Evolutionary conservation across 2,329 filamentous ascomycete species (phyloP), one percentile per base, ranked within the genome.

Genomic region (Neopestalotiopsis clavispora): DNA sequence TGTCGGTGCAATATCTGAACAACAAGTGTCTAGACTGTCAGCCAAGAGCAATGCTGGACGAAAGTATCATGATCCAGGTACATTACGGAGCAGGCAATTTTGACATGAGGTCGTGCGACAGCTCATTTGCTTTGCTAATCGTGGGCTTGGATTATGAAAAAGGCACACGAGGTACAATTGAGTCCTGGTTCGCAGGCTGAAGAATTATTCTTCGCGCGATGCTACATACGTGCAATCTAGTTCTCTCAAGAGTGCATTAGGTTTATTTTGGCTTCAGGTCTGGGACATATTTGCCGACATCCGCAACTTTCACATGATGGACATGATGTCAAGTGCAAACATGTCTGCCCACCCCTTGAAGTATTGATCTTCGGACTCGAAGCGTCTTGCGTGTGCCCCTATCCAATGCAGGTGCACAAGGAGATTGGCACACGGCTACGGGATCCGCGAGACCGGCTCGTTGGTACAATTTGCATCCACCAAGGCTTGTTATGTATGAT

Each of bases 261-360:
- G 45, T 52, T 52, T n/a, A 9, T 52, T 14, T 20, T 52, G 45
- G 45, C 45, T 52, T 52, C 17, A 52, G 45, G 45, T 52, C 45
- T 52, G 45, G 45, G 45, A 52, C 45, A 52, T 52, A 52, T 52
- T 52, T 52, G 45, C 45, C 45, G 45, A 52, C 17, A 20, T 38
- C 32, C n/a, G n/a, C 59, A 34, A 61, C 59, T 61, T 61, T 61
- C 59, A 61, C 59, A 61, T 61, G 59, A 42, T 40, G 10, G 59
- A 38, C 32, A 61, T 38, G 59, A 61, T 34, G 59, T 34, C 59
- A 61, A 61, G 32, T 34, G 45, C 14, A 17, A 52, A 38, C 17
- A 52, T 17, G 45, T 52, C n/a, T 52, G 34, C 45, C 45, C 57
- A 30, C 32, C 59, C 30, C n/a, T 30, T 34, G 17, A 52, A 52